Evolutionary conservation across 768 basidiomycete species (phyloP).

Genomic region (Lyophyllum shimeji): DNA sequence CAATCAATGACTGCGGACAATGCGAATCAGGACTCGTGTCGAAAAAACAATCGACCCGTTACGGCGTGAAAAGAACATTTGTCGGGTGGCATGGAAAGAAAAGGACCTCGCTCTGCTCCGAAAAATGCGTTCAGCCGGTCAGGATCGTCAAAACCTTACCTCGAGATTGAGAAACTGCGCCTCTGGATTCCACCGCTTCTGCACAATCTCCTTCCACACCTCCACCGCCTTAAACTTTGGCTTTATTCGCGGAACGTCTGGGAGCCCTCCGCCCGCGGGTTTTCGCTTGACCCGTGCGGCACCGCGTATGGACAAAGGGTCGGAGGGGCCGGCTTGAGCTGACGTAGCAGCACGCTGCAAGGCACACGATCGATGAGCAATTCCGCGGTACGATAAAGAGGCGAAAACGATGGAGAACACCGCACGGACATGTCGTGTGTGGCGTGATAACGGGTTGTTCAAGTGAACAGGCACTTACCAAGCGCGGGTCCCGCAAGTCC

Average conservation of each 20-base stretch:
- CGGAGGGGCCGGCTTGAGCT: slow-evolving; percentile 42
- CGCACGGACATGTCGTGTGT: neutral
- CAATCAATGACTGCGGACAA: slow-evolving; percentile 62
- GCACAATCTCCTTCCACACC: slow-evolving; percentile 74
- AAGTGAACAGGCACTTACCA: slow-evolving; percentile 64
- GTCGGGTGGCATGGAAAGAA: slow-evolving; percentile 10
- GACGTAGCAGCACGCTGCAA: slow-evolving; percentile 13
- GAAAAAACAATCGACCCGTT: slow-evolving; percentile 18
- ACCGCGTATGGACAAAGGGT: slow-evolving; percentile 65
- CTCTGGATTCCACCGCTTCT: slow-evolving; percentile 70
- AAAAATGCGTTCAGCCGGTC: slow-evolving; percentile 20
- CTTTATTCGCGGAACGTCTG: neutral
- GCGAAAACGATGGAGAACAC: neutral
- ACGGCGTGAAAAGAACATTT: slow-evolving; percentile 18
- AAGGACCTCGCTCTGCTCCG: slow-evolving; percentile 18
- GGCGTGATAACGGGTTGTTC: slow-evolving; percentile 26
- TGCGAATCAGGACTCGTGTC: slow-evolving; percentile 18
- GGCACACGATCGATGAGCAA: neutral
- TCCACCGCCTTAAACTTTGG: slow-evolving; percentile 45
- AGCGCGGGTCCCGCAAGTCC: slow-evolving; percentile 49
- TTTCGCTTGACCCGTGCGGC: slow-evolving; percentile 37
- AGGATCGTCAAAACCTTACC: slow-evolving; percentile 44
- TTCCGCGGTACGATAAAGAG: neutral
- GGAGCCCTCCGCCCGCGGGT: neutral
- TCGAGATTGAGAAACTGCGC: slow-evolving; percentile 77